These are phyloP conservation scores for Psilocybe mexicana DNA, from an alignment of 1,284 basidiomycete genomes.

Conservation along the genomic window DNA sequence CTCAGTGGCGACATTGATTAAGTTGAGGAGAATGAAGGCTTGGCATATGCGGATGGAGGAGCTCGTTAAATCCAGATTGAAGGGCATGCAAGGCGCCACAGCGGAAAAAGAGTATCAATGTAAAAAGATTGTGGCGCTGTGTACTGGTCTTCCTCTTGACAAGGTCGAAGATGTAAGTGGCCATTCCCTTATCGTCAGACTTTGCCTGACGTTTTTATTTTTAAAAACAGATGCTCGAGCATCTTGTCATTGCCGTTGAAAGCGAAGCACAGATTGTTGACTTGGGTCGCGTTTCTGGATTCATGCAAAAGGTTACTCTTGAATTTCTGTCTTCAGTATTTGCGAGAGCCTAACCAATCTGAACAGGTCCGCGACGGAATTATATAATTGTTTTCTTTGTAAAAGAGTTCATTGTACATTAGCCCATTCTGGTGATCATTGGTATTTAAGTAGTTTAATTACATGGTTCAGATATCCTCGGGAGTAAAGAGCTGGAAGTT, in stretches of 20 bases:
- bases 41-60: slow-evolving; percentile 84
- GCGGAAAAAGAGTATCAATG: slow-evolving; percentile 88
- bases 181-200: slow-evolving; percentile 1
- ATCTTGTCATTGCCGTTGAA: slow-evolving; percentile 86
- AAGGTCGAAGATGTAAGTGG: slow-evolving; percentile 82
- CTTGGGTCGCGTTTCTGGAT: slow-evolving; percentile 83
- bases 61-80: slow-evolving; percentile 69
- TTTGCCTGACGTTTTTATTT: slow-evolving; percentile 8
- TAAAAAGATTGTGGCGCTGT: slow-evolving; percentile 88
- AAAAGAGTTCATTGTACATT: slow-evolving; percentile 18
- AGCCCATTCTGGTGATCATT: slow-evolving; percentile 13
- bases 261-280: slow-evolving; percentile 86
- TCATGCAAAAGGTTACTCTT: slow-evolving; percentile 76
- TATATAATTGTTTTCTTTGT: slow-evolving; percentile 42
- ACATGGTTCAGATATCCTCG: slow-evolving; percentile 47
- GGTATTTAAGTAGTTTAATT: slow-evolving; percentile 24
- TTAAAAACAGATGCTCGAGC: slow-evolving; percentile 75
- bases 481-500: slow-evolving; percentile 91
- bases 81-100: slow-evolving; percentile 74
- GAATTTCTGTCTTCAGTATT: not conserved
- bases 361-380: slow-evolving; percentile 67
- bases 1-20: slow-evolving; percentile 60
- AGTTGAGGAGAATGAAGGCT: slow-evolving; percentile 71
- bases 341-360: slow-evolving; percentile 1
- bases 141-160: slow-evolving; percentile 85